Conservation (phyloP, 225 moss, liverwort and hornwort genomes). For the Pleurozium schreberi region DNA sequence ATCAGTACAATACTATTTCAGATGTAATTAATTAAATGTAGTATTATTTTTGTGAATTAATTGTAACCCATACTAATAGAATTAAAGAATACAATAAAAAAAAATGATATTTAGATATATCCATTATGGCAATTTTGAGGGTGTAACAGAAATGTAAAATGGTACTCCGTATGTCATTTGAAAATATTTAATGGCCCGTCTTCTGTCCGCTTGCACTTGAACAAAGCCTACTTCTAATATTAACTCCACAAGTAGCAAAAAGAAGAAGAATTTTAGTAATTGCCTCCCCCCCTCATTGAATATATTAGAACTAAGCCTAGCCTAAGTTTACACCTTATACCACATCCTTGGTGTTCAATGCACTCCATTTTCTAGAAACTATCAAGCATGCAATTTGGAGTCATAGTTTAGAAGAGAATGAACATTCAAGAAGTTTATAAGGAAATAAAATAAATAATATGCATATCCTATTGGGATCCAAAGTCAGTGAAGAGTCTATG, state of each 20-base stretch:
- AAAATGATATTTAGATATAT: background rate
- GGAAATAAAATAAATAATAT: background rate
- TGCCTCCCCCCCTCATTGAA: background rate
- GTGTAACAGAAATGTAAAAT: background rate
- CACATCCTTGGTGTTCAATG: background rate
- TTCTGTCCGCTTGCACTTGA: background rate
- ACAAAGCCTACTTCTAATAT: background rate
- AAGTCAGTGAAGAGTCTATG: background rate
- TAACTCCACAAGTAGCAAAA: too few species aligned
- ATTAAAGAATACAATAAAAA: background rate
- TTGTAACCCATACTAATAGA: background rate
- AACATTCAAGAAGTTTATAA: background rate
- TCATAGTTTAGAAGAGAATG: background rate
- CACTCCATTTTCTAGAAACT: accelerated
- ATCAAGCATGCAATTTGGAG: too few species aligned
- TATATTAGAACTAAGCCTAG: background rate
- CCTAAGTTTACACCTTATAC: background rate
- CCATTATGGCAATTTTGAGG: background rate
- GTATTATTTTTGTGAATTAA: too few species aligned
- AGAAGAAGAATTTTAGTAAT: background rate
- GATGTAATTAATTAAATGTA: background rate
- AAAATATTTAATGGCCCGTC: background rate
- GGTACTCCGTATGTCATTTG: too few species aligned
- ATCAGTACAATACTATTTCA: background rate
- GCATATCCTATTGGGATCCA: too few species aligned